Evolutionary conservation across 208 protist species (phyloP), one percentile per base, ranked within the genome.

Genomic region (Acanthamoeba triangularis): DNA sequence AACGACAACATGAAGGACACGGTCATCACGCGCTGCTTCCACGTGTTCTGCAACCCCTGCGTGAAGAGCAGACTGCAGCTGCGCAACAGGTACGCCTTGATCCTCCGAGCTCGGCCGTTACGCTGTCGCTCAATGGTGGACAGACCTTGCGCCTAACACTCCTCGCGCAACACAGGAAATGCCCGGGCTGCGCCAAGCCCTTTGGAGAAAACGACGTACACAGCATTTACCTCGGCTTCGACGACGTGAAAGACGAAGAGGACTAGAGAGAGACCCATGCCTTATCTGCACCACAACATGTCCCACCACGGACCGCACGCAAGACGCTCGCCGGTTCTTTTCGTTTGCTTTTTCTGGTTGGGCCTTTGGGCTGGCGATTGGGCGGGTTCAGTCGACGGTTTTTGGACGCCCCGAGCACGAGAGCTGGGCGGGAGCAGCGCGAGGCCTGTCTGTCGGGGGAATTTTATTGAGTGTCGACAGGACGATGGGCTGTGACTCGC

Each of bases 11-110:
- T 82, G 56, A 95, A 95, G 65, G 82, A 95, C 82, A 82, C 61
- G 7, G 82, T 95, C 30, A 95, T 95, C 82, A 95, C 94, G 13
- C 76, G 82, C 14, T 95, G 94, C 65, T 93, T 65, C 33, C 94
- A 95, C 52, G 94, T 87, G 18, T 95, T 95, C 84, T 95, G 94
- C 65, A 47, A 35, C 47, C 44, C 23, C 5, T 95, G 94, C 94
- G 56, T 95, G n/a, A 56, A 93, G 33, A 69, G 44, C 33, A n/a
- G 56, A 59, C 49, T 95, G n/a, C 33, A 56, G 30, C 30, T 47
- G 5, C 94, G 94, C 94, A 90, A 95, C 84, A 23, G 74, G 74
- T 52, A n/a, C 20, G 74, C 69, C 25, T 65, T 41, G 72, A 49
- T n/a, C n/a, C n/a, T n/a, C n/a, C n/a, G n/a, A n/a, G n/a, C n/a